These are phyloP conservation scores for Vanilla planifolia DNA, from an alignment of 106 monocot species.

Conservation along the genomic window DNA sequence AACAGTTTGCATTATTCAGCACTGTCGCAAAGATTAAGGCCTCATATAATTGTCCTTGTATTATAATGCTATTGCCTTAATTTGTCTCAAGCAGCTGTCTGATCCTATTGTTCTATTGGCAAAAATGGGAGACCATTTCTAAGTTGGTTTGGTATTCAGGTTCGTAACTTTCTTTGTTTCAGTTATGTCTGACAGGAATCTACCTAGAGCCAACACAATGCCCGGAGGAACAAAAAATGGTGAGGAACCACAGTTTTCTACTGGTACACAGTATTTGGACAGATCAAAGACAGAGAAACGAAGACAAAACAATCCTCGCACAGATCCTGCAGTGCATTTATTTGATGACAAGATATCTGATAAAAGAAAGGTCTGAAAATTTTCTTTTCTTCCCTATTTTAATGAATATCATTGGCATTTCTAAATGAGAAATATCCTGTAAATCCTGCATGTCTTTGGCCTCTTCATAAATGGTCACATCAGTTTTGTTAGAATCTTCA, in stretches of 20 bases:
- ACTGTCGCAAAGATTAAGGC: no score
- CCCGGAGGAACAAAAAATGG: constrained; percentile 28
- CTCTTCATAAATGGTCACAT: no score
- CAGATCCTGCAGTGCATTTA: constrained; percentile 45
- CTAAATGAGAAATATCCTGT: not conserved
- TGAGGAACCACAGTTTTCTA: constrained; percentile 33
- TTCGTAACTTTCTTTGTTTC: constrained; percentile 16
- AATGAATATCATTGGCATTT: not conserved
- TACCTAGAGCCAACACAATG: constrained; percentile 58
- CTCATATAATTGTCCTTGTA: not conserved
- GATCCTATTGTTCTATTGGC: no score
- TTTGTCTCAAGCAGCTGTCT: not conserved
- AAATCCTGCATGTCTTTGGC: no score
- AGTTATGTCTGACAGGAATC: constrained; percentile 43
- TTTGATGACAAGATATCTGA: constrained; percentile 73
- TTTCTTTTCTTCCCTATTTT: not conserved
- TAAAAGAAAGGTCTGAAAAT: constrained; percentile 62
- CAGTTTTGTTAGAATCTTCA: no score
- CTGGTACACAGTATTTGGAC: constrained; percentile 30
- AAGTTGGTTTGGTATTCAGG: not conserved
- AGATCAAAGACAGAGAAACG: constrained; percentile 65
- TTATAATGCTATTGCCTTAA: not conserved
- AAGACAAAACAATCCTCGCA: constrained; percentile 20
- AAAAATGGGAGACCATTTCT: not conserved
- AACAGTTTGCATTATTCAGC: no score